Conservation (phyloP, 768 basidiomycete genomes). For the Amyloporia xantha region DNA sequence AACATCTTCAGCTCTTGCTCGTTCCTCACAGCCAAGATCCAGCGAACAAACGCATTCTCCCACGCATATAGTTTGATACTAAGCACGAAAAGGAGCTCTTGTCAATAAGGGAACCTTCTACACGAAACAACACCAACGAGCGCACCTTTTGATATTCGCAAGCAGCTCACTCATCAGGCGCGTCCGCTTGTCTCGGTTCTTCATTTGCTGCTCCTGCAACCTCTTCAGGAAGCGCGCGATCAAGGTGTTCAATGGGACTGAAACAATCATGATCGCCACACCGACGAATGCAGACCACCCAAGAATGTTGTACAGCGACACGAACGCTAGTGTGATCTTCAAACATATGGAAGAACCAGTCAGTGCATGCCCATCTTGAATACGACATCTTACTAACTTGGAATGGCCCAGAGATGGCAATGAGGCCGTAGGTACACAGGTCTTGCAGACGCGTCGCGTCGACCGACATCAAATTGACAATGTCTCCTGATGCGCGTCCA, state of each 20-base stretch:
- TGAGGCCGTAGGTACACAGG: constrained; percentile 76
- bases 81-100: neutral
- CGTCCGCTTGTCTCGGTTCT: constrained; percentile 79
- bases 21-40: constrained; percentile 75
- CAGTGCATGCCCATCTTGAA: neutral
- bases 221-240: constrained; percentile 66
- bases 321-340: constrained; percentile 80
- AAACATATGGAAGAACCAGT: too few species aligned
- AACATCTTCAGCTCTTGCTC: constrained; percentile 78
- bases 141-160: constrained; percentile 86
- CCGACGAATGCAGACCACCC: constrained; percentile 92
- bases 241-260: constrained; percentile 65
- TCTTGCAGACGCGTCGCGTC: constrained; percentile 77
- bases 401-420: constrained; percentile 78
- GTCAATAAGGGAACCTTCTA: neutral
- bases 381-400: constrained; percentile 42
- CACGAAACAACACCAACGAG: too few species aligned
- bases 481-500: constrained; percentile 78
- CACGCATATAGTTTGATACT: constrained; percentile 92
- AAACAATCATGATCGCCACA: constrained; percentile 81
- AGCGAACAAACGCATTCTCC: constrained; percentile 85
- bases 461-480: constrained; percentile 91
- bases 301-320: constrained; percentile 83
- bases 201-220: constrained; percentile 90
- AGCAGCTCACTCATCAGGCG: constrained; percentile 91